These are phyloP conservation scores for Fusarium nanum DNA, from an alignment of 2,329 filamentous ascomycete species.

Conservation along the genomic window DNA sequence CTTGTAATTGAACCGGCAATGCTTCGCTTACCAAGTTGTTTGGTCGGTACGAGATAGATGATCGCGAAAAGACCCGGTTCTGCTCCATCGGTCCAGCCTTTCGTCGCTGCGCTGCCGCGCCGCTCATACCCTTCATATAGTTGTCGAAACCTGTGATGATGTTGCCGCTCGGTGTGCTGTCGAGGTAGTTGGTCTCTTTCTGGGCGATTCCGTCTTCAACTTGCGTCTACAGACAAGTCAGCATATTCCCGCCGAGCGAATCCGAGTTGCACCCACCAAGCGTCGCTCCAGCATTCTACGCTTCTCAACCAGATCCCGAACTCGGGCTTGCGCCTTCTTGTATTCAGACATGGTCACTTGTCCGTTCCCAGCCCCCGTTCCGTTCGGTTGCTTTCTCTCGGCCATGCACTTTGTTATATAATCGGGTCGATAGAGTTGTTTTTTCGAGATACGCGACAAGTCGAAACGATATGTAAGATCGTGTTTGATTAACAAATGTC, in stretches of 20 bases:
- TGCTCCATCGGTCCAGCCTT: conserved; percentile 74
- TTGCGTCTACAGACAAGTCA: conserved; percentile 48
- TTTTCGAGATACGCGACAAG: neutral
- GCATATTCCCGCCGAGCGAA: conserved; percentile 48
- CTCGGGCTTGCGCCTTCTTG: conserved; percentile 61
- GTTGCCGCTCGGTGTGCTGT: conserved; percentile 89
- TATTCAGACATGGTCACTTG: conserved; percentile 59
- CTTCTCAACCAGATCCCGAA: conserved; percentile 61
- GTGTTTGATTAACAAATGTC: conserved; percentile 10
- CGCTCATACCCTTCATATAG: conserved; percentile 89
- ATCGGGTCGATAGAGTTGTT: neutral
- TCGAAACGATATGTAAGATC: conserved; percentile 3
- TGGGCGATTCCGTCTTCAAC: conserved; percentile 84
- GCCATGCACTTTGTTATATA: conserved; percentile 46
- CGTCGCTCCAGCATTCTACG: conserved; percentile 54
- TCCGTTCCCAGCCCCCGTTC: conserved; percentile 43
- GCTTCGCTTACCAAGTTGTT: conserved; percentile 50
- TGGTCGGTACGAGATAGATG: conserved; percentile 71
- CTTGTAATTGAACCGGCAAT: neutral
- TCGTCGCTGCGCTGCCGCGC: conserved; percentile 71
- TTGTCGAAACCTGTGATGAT: conserved; percentile 98
- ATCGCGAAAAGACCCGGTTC: conserved; percentile 78
- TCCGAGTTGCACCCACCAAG: conserved; percentile 48
- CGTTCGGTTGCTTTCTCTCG: conserved; percentile 48
- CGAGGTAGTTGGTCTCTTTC: conserved; percentile 88